These are phyloP conservation scores for Sophora flavescens DNA, from an alignment of 306 rosid genomes.

Conservation along the genomic window DNA sequence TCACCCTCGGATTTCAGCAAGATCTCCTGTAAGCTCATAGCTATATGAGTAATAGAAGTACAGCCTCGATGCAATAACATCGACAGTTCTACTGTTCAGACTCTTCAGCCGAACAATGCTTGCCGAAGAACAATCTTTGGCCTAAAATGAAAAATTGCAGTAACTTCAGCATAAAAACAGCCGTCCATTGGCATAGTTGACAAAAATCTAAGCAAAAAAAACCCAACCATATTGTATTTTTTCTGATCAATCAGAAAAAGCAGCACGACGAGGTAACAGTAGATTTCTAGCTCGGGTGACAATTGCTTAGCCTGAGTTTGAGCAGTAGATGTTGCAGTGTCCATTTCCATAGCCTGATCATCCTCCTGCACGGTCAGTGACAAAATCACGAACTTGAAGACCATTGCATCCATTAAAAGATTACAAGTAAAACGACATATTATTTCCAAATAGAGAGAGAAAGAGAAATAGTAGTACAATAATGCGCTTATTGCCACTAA, in stretches of 20 bases:
- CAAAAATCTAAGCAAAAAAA: conserved; percentile 3
- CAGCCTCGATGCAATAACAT: conserved; percentile 90
- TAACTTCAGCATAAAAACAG: conserved; percentile 30
- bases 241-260: conserved; percentile 95
- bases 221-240: conserved; percentile 75
- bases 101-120: conserved; percentile 87
- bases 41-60: conserved; percentile 89
- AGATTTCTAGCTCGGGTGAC: conserved; percentile 92
- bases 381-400: conserved; percentile 18
- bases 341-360: conserved; percentile 96
- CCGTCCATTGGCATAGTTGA: neutral
- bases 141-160: conserved; percentile 55
- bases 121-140: conserved; percentile 87
- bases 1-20: conserved; percentile 97
- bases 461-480: neutral
- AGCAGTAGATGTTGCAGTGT: conserved; percentile 76
- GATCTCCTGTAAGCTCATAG: conserved; percentile 92
- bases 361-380: conserved; percentile 64
- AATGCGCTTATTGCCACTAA: conserved; percentile 6
- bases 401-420: neutral
- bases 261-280: conserved; percentile 79
- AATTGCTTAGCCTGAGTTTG: conserved; percentile 70
- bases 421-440: conserved; percentile 14
- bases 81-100: conserved; percentile 88
- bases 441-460: neutral